Evolutionary conservation across 1,284 basidiomycete species (phyloP).

Genomic region (Cryptococcus wingfieldii): DNA sequence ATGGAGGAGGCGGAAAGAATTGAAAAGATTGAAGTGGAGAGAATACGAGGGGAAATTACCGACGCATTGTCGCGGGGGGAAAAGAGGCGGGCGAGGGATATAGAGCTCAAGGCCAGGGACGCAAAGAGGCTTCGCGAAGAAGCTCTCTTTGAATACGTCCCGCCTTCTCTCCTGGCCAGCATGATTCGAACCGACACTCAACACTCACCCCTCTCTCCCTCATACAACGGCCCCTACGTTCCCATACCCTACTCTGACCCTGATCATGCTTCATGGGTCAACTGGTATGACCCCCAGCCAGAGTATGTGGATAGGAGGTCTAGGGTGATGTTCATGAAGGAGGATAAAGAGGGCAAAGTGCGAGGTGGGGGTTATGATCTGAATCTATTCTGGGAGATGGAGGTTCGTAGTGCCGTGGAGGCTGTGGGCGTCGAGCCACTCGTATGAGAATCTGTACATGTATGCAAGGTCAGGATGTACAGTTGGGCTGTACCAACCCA

Average conservation of each 20-base stretch:
- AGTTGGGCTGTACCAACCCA: no score
- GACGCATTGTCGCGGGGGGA: conserved; percentile 64
- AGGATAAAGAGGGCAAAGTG: conserved; percentile 73
- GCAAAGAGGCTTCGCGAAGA: conserved; percentile 33
- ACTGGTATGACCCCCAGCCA: conserved; percentile 27
- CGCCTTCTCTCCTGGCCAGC: conserved; percentile 11
- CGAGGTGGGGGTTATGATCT: conserved; percentile 77
- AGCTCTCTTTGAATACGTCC: conserved; percentile 28
- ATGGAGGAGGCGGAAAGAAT: conserved; percentile 64
- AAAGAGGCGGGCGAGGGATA: conserved; percentile 49
- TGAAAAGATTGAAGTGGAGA: conserved; percentile 50
- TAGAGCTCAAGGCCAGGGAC: conserved; percentile 52
- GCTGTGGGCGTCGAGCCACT: conserved; percentile 54
- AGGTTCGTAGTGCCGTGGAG: conserved; percentile 69
- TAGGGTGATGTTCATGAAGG: conserved; percentile 65
- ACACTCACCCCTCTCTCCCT: conserved; percentile 35
- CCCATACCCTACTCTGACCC: conserved; percentile 42
- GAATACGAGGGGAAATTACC: conserved; percentile 58
- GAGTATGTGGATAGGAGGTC: conserved; percentile 48
- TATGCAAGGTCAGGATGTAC: not conserved
- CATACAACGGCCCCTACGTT: conserved; percentile 45
- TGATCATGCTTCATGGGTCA: conserved; percentile 17
- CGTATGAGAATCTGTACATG: conserved; percentile 1
- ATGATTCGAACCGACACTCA: conserved; percentile 2
- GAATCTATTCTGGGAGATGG: conserved; percentile 81